Evolutionary conservation across 1,139 yeast species (phyloP).

Genomic region (Casaregolazyma suthepensis): DNA sequence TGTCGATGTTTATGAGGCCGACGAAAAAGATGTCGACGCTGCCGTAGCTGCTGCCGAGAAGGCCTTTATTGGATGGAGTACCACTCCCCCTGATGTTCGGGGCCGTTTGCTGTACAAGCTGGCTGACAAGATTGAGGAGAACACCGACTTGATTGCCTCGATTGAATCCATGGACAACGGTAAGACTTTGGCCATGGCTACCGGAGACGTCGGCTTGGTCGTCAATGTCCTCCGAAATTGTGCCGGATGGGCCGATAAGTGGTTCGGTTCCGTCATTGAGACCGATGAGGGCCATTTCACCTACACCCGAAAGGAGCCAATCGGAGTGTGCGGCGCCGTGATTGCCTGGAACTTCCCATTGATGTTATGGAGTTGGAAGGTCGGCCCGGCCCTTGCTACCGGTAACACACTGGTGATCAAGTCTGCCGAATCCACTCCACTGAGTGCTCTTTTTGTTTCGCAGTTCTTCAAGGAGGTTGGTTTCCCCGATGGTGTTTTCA

Average conservation of each 20-base stretch:
- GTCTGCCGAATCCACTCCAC: slow-evolving; percentile 80
- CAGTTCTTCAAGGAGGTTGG: slow-evolving; percentile 61
- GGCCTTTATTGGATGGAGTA: slow-evolving; percentile 48
- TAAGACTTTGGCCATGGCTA: slow-evolving; percentile 43
- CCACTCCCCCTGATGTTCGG: slow-evolving; percentile 39
- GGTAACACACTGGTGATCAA: slow-evolving; percentile 78
- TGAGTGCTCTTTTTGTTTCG: slow-evolving; percentile 64
- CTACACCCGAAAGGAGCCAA: slow-evolving; percentile 56
- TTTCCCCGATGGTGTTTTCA: slow-evolving; percentile 73
- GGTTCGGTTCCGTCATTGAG: slow-evolving; percentile 60
- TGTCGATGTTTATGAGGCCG: slow-evolving; percentile 49
- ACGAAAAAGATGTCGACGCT: slow-evolving; percentile 48
- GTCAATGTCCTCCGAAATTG: slow-evolving; percentile 47
- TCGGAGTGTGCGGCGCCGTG: slow-evolving; percentile 77
- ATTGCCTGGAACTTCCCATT: slow-evolving; percentile 90
- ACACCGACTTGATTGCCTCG: slow-evolving; percentile 44
- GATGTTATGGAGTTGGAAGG: slow-evolving; percentile 79
- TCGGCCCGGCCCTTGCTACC: slow-evolving; percentile 77
- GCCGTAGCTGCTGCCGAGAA: slow-evolving; percentile 56
- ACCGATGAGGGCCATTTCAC: slow-evolving; percentile 58
- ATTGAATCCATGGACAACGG: slow-evolving; percentile 61
- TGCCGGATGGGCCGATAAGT: slow-evolving; percentile 81
- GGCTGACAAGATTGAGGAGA: slow-evolving; percentile 48
- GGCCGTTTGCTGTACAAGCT: slow-evolving; percentile 42
- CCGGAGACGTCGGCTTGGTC: slow-evolving; percentile 55